These are phyloP conservation scores for Cymbopogon flexuosus DNA, from an alignment of 202 grass and related monocot species.

Conservation along the genomic window DNA sequence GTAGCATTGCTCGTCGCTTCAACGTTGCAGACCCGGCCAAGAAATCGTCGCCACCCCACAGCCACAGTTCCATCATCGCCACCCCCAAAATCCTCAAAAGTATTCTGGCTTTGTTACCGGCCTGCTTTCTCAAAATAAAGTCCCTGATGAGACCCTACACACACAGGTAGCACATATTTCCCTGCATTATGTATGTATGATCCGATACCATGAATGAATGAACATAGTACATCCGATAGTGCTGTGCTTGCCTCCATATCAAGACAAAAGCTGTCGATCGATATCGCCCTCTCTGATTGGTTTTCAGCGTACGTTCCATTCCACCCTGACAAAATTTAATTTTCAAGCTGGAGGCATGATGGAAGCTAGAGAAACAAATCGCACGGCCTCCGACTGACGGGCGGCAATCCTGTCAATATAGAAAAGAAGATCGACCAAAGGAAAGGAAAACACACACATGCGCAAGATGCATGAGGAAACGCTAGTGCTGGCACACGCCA, in stretches of 20 bases:
- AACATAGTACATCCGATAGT: background rate
- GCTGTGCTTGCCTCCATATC: background rate
- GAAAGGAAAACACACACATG: background rate
- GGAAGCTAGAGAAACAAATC: background rate
- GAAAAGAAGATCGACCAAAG: background rate
- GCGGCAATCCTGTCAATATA: background rate
- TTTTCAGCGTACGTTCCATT: background rate
- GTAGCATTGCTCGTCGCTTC: background rate
- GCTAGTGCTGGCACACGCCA: conserved; percentile 11
- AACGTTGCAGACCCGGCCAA: too few relatives aligned
- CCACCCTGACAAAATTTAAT: background rate
- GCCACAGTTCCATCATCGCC: background rate
- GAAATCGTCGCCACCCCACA: too few relatives aligned
- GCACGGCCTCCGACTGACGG: background rate
- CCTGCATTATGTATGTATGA: background rate
- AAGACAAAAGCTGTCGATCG: conserved; percentile 4
- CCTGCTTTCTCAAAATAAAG: background rate
- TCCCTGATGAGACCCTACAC: background rate
- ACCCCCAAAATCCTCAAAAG: background rate
- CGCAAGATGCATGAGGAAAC: background rate
- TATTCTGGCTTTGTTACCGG: background rate
- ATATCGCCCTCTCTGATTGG: background rate
- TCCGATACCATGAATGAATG: background rate
- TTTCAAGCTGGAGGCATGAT: conserved; percentile 9
- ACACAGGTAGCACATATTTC: background rate